Base-by-base conservation (phyloP, 176 grass and related monocot species). In the Hsuehochloa calcarea region DNA sequence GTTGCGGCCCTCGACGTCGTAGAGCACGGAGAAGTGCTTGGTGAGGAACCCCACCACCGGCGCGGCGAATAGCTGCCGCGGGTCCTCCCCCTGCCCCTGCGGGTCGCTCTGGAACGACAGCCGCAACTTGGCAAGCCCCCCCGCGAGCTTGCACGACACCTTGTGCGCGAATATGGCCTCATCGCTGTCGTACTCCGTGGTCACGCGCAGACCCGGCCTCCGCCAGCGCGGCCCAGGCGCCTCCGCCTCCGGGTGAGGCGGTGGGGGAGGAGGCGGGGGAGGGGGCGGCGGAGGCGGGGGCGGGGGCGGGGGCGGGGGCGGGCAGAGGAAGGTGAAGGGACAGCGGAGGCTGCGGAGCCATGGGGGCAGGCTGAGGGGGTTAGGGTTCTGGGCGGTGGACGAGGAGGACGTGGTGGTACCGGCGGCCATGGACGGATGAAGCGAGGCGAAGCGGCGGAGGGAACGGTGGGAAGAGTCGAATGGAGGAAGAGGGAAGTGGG, bases 101-200 rank as follows among this genome's bases (percentile, higher is more conserved):
- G 63, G 77, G 44, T 96, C 88, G 93, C 91, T 96, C 84, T 91
- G 91, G 86, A 94, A 99, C 68, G 87, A 91, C n/a, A 96, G 77
- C 47, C 91, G 94, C 72, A 99, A 86, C 91, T 99, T 99, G 51
- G 96, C 93, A 67, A 96, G 91, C 0, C 84, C 90, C 2, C 91
- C 93, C 17, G 87, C 83, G 78, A 99, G 73, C 88, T 96, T 95
- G 90, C 93, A 99, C 39, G 96, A 96, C 77, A 99, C 73, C 89
- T 99, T 99, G 88, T 99, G 89, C 63, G 85, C 54, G 78, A 99
- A 92, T 22, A 88, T 14, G 63, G 82, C 80, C 74, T 78, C 87
- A 40, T 85, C 90, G 90, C 91, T 99, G 51, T 96, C 93, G 84
- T 94, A 99, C 71, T 96, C 96, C 66, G 91, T 85, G 62, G 96